Conservation (phyloP, 106 monocot genomes). For the Apostasia ramifera region DNA sequence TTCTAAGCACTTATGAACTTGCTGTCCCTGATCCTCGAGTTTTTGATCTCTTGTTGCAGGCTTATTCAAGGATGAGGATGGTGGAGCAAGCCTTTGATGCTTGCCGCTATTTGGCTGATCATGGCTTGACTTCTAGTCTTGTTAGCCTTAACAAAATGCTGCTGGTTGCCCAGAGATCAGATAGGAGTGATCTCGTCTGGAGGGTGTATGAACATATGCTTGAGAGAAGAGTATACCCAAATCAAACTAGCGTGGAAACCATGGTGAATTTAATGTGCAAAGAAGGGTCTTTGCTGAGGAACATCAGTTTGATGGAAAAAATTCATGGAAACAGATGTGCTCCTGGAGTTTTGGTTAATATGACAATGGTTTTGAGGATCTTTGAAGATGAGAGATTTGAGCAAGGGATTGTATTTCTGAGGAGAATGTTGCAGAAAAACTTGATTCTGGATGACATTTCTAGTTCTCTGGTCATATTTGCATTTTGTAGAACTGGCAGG, state of each 20-base stretch:
- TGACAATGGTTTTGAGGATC: conserved; percentile 36
- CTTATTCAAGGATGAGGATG: conserved; percentile 39
- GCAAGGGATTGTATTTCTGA: conserved; percentile 47
- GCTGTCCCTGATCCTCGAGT: conserved; percentile 34
- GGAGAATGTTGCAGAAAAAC: conserved; percentile 71
- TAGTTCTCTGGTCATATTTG: conserved; percentile 43
- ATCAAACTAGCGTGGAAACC: conserved; percentile 40
- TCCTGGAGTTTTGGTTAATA: conserved; percentile 34
- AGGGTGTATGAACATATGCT: conserved; percentile 71
- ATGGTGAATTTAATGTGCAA: conserved; percentile 65
- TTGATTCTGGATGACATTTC: conserved; percentile 44
- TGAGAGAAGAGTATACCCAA: conserved; percentile 47
- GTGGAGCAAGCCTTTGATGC: conserved; percentile 39
- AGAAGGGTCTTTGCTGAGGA: conserved; percentile 42
- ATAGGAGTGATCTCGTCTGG: conserved; percentile 38
- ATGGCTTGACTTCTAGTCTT: conserved; percentile 30
- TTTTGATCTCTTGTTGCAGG: conserved; percentile 60
- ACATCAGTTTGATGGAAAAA: conserved; percentile 20
- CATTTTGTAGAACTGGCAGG: conserved; percentile 43
- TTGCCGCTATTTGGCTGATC: conserved; percentile 34
- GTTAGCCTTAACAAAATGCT: conserved; percentile 53
- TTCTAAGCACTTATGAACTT: conserved; percentile 30
- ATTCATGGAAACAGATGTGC: conserved; percentile 52
- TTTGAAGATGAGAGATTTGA: conserved; percentile 48
- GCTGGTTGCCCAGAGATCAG: conserved; percentile 31